Percentiles rank a stretch among this genome's conserved stretches.
Conservation (phyloP, 2,329 filamentous ascomycete genomes). For the Colletotrichum lindemuthianum region DNA sequence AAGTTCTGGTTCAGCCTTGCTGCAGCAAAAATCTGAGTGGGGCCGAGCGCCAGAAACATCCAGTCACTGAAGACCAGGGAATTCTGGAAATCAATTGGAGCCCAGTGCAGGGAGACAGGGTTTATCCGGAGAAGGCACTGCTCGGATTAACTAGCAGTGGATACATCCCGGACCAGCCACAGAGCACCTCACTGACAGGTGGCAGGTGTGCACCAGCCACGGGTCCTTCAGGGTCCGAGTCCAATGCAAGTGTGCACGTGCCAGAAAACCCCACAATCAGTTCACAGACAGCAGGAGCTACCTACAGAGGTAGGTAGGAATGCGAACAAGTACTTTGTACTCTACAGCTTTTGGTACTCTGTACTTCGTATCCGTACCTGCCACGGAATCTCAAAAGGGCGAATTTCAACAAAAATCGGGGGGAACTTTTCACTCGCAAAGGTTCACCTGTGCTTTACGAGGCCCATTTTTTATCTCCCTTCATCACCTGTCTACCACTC, state of each 20-base stretch:
- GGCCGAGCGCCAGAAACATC: slow-evolving; percentile 20
- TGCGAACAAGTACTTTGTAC: no score
- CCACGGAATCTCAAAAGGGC: slow-evolving; percentile 35
- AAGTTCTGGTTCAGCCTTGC: slow-evolving; percentile 34
- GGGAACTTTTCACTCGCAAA: slow-evolving; percentile 25
- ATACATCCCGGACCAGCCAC: background rate
- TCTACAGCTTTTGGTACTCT: no score
- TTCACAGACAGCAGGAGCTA: slow-evolving; percentile 30
- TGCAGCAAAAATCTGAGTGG: slow-evolving; percentile 32
- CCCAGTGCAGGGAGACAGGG: background rate
- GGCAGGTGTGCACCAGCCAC: slow-evolving; percentile 25
- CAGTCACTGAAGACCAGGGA: background rate
- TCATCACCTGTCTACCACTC: slow-evolving; percentile 25
- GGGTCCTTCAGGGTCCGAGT: slow-evolving; percentile 27
- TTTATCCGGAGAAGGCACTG: slow-evolving; percentile 2
- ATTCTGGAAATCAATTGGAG: slow-evolving; percentile 19
- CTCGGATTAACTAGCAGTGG: background rate
- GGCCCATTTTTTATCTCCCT: slow-evolving; percentile 18
- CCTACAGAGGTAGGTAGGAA: background rate
- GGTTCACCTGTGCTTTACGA: slow-evolving; percentile 26
- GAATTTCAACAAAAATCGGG: slow-evolving; percentile 38
- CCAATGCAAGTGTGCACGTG: slow-evolving; percentile 26
- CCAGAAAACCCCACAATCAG: slow-evolving; percentile 31
- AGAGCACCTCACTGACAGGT: slow-evolving; percentile 3
- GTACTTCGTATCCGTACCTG: slow-evolving; percentile 26